Conservation (phyloP, 2,329 filamentous ascomycete genomes). For the Elsinoe fawcettii region DNA sequence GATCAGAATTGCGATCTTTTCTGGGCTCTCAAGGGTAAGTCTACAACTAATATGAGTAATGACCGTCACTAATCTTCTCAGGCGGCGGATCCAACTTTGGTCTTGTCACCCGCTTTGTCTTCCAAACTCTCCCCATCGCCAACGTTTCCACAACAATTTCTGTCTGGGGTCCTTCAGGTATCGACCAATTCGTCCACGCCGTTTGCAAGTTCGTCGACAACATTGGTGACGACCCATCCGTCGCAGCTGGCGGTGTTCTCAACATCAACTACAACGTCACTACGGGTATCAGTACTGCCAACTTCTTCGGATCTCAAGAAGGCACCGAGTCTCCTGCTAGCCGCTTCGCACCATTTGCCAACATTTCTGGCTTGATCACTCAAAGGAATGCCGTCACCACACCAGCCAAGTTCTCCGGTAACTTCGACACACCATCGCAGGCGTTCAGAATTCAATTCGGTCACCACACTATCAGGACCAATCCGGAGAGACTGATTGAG, state of each 20-base stretch:
- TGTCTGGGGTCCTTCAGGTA: background rate
- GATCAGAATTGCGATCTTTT: conserved; percentile 42
- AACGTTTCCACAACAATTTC: background rate
- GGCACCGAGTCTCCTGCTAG: background rate
- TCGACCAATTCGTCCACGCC: background rate
- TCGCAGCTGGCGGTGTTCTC: background rate
- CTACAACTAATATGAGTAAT: background rate
- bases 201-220: background rate
- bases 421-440: background rate
- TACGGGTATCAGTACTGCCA: background rate
- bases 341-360: background rate
- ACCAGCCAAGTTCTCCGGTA: background rate
- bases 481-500: background rate
- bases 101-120: conserved; percentile 29
- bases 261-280: conserved; percentile 4
- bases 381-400: background rate
- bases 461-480: background rate
- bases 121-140: conserved; percentile 17
- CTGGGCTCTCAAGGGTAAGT: conserved; percentile 35
- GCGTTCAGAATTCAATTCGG: conserved; percentile 1
- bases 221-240: background rate
- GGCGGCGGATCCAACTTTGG: conserved; percentile 42
- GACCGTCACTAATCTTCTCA: background rate
- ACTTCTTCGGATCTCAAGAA: conserved; percentile 3
- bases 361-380: background rate